Percentiles rank a stretch among this genome's conserved stretches.
phyloP scores from a whole-genome alignment of 1,139 yeast genomes.

The Meyerozyma sp. region DNA sequence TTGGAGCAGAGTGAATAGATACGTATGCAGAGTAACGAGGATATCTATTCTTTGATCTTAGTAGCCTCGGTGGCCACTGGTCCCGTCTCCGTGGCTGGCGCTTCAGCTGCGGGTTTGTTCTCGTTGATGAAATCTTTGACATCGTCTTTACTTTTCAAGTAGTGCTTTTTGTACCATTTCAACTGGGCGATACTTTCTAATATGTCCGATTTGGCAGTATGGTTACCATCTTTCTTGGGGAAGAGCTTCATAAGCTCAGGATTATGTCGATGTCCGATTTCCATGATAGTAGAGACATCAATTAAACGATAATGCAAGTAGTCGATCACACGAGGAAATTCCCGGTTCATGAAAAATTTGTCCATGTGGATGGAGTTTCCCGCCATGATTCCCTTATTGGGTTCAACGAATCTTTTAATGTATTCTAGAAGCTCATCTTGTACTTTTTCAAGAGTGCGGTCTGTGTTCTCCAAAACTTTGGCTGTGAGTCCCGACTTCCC shows the following conservation, averaged over 20 bases:
- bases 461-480: constrained; percentile 54
- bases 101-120: not conserved
- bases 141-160: constrained; percentile 34
- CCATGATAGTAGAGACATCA: constrained; percentile 83
- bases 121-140: constrained; percentile 12
- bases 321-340: constrained; percentile 71
- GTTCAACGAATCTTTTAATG: constrained; percentile 49
- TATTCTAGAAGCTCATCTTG: constrained; percentile 61
- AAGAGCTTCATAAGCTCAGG: constrained; percentile 48
- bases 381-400: constrained; percentile 63
- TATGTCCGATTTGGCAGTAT: constrained; percentile 87
- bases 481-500: constrained; percentile 72
- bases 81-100: not conserved
- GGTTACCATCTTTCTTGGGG: constrained; percentile 65
- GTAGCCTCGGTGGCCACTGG: not conserved
- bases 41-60: not conserved
- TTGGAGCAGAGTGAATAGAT: too few relatives aligned
- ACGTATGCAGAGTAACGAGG: too few relatives aligned
- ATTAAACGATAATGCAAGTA: constrained; percentile 78
- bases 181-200: constrained; percentile 83
- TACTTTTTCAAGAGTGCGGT: constrained; percentile 53
- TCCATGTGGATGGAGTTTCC: constrained; percentile 96
- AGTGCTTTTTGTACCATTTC: constrained; percentile 69
- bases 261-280: constrained; percentile 74
- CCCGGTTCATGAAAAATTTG: constrained; percentile 73